These are phyloP conservation scores for Nectriaceae sp. DNA, from an alignment of 2,329 filamentous ascomycete genomes.

Conservation along the genomic window DNA sequence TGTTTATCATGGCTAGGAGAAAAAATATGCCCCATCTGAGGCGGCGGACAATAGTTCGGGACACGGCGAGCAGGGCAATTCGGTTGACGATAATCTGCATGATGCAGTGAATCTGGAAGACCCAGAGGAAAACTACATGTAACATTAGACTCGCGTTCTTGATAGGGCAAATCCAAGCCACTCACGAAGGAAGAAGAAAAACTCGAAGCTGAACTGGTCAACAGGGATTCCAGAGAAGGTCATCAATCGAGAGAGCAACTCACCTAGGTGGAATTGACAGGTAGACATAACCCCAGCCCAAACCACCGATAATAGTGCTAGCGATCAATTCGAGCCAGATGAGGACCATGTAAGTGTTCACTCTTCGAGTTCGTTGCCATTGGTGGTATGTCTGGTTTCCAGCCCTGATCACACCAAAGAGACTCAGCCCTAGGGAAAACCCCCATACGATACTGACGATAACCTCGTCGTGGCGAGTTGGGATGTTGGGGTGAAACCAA, in stretches of 20 bases:
- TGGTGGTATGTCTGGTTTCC: conserved; percentile 36
- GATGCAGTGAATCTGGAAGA: conserved; percentile 43
- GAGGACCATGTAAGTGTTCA: conserved; percentile 40
- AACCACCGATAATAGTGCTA: conserved; percentile 35
- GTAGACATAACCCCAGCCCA: conserved; percentile 39
- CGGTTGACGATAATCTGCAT: conserved; percentile 56
- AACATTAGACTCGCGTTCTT: conserved; percentile 19
- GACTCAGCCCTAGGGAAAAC: conserved; percentile 37
- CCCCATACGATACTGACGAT: conserved; percentile 41
- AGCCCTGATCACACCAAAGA: conserved; percentile 36
- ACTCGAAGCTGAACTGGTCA: conserved; percentile 27
- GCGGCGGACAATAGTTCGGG: conserved; percentile 35
- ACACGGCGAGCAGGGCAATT: conserved; percentile 45
- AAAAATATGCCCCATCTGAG: conserved; percentile 47
- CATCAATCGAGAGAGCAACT: neutral
- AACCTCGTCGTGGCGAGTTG: conserved; percentile 31
- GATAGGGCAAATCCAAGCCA: neutral
- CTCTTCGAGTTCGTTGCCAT: conserved; percentile 32
- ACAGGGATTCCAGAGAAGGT: neutral
- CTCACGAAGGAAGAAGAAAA: conserved; percentile 26
- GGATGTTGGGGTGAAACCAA: conserved; percentile 22
- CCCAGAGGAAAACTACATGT: conserved; percentile 31
- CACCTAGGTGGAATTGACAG: conserved; percentile 31
- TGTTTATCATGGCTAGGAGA: conserved; percentile 46
- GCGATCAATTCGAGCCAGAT: conserved; percentile 42